phyloP scores from a whole-genome alignment of 2,329 filamentous ascomycete species.

The Tolypocladium album region DNA sequence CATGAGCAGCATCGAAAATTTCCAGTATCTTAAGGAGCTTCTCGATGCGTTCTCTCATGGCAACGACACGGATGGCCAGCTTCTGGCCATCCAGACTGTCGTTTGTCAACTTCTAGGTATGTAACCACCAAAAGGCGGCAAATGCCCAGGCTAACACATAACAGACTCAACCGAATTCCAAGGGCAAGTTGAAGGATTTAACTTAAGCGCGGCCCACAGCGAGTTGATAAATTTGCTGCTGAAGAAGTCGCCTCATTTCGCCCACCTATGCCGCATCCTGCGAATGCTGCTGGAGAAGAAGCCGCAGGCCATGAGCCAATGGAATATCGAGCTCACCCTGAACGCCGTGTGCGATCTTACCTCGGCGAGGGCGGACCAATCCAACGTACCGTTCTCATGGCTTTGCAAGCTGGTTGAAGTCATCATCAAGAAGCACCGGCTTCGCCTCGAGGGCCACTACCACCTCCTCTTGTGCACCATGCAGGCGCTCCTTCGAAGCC shows the following conservation, averaged over 20 bases:
- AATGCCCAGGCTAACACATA: conserved; percentile 6
- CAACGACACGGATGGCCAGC: conserved; percentile 25
- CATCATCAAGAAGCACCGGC: conserved; percentile 48
- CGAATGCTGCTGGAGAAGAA: conserved; percentile 38
- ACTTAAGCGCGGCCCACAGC: conserved; percentile 30
- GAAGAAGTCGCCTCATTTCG: conserved; percentile 19
- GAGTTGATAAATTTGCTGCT: conserved; percentile 25
- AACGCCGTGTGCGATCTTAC: conserved; percentile 29
- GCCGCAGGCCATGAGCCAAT: conserved; percentile 41
- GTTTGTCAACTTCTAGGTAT: conserved; percentile 28
- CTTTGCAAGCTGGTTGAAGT: conserved; percentile 44
- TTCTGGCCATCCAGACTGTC: conserved; percentile 32
- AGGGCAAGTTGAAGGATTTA: conserved; percentile 18
- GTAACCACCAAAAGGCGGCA: conserved; percentile 1
- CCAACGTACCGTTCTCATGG: conserved; percentile 29
- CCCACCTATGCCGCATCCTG: conserved; percentile 29
- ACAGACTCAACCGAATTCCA: conserved; percentile 18
- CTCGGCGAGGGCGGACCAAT: conserved; percentile 12
- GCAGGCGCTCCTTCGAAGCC: conserved; percentile 42
- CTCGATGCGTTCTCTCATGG: conserved; percentile 19
- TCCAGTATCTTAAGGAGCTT: conserved; percentile 28
- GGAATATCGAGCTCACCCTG: conserved; percentile 45
- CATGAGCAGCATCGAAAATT: conserved; percentile 19
- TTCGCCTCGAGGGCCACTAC: conserved; percentile 51
- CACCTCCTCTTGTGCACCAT: conserved; percentile 45